Evolutionary conservation across 306 rosid genomes (phyloP).

Genomic region (Cicer yamashitae): DNA sequence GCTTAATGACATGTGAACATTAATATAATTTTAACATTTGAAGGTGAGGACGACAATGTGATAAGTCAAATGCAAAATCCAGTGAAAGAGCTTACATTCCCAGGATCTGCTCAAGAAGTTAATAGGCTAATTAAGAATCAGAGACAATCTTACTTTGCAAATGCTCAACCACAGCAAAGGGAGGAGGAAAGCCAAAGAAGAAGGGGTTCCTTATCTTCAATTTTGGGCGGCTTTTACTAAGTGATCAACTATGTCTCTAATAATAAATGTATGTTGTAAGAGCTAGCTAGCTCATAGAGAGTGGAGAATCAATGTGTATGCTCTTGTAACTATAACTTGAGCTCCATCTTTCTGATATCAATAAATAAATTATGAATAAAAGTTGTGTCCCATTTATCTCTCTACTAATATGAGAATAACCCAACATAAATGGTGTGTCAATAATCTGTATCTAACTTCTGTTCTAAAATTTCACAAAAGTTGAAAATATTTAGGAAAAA

Average conservation of each 20-base stretch:
- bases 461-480: too few relatives aligned
- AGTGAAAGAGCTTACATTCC: slow-evolving; percentile 45
- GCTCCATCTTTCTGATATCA: slow-evolving; percentile 13
- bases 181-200: neutral
- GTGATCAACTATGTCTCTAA: neutral
- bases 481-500: too few relatives aligned
- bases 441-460: too few relatives aligned
- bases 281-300: slow-evolving; percentile 1
- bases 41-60: slow-evolving; percentile 51
- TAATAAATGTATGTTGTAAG: neutral
- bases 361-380: neutral
- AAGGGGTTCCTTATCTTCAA: slow-evolving; percentile 30
- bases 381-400: too few relatives aligned
- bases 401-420: too few relatives aligned
- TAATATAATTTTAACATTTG: neutral
- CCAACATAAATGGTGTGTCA: too few relatives aligned
- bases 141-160: slow-evolving; percentile 47
- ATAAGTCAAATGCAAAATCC: slow-evolving; percentile 40
- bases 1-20: neutral
- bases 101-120: slow-evolving; percentile 40
- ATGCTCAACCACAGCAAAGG: slow-evolving; percentile 30
- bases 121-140: slow-evolving; percentile 44
- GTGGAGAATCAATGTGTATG: neutral
- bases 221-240: slow-evolving; percentile 33
- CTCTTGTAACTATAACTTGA: neutral